These are phyloP conservation scores for Quercus lobata DNA, from an alignment of 331 rosid species.

Conservation along the genomic window DNA sequence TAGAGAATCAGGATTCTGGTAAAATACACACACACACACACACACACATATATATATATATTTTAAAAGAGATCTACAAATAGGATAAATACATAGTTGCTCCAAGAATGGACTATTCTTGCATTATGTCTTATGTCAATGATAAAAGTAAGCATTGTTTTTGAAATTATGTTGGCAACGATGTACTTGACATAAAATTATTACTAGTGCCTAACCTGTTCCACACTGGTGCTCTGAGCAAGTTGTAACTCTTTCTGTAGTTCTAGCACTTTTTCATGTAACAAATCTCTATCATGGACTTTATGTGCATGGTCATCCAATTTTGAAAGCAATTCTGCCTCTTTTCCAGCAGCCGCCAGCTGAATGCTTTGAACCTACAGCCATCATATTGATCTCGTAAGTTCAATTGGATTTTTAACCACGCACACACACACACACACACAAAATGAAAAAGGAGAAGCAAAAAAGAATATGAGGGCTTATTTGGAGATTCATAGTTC, in stretches of 20 bases:
- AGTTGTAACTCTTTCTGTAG: conserved; percentile 70
- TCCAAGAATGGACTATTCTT: not conserved
- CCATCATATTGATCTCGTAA: not conserved
- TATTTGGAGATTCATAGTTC: not conserved
- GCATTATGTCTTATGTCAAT: not conserved
- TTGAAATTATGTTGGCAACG: not conserved
- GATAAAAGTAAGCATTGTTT: not conserved
- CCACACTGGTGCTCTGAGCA: conserved; percentile 37
- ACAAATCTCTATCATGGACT: conserved; percentile 43
- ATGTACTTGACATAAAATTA: not conserved
- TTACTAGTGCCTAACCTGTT: conserved; percentile 46
- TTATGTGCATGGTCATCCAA: conserved; percentile 53
- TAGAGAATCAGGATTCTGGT: not conserved
- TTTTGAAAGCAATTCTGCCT: conserved; percentile 55
- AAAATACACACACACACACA: not conserved
- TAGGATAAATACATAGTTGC: not conserved
- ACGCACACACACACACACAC: too few species aligned
- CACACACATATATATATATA: too few species aligned
- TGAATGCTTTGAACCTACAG: conserved; percentile 58
- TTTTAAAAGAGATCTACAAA: not conserved
- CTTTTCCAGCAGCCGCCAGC: conserved; percentile 54
- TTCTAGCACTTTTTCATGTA: conserved; percentile 55
- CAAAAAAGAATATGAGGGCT: not conserved
- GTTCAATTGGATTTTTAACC: not conserved
- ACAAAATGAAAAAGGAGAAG: not conserved